Evolutionary conservation across 805 yeast genomes (phyloP), one percentile per base, ranked within the genome.

Genomic region (Candida vaughaniae): DNA sequence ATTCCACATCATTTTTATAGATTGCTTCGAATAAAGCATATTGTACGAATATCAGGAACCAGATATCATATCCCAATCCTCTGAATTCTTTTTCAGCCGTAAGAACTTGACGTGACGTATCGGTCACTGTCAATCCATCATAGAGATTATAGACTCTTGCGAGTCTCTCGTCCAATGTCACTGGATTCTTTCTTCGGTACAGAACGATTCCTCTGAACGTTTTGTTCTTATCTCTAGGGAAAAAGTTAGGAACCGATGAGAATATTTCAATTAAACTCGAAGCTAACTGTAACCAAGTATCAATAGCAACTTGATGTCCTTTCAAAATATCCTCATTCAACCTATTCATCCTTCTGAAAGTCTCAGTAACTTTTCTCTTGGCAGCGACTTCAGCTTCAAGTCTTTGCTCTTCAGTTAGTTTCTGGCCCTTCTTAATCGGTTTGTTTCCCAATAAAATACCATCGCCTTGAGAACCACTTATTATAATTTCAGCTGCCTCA

Each of bases 31-130:
- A 71, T 23, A 91, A 57, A 0, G 95, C 81, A 48, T 84, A 79
- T 51, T 82, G 84, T 77, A 89, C 82, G 51, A 89, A 86, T 5
- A 91, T 65, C 44, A 76, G 79, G 57, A 88, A 88, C 99, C 99
- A 93, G 25, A 74, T 74, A 25, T 83, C 85, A 56, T 85, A 85
- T 3, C 71, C 64, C 15, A 89, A 62, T 0, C 96, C 96, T 39
- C 95, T 70, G 52, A 84, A 85, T 49, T 75, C 81, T 1, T 69
- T 66, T 9, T 72, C 71, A 0, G 85, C 74, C 0, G 80, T 73
- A 49, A 59, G 51, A 45, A 62, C 61, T 38, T 53, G 58, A 27
- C 67, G 36, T 1, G 64, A 40, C 20, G 47, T 48, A 22, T 56
- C 63, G 14, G 53, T 58, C 12, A 48, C 52, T n/a, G 53, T 51